Percentiles rank a stretch among this genome's conserved stretches.
Evolutionary conservation across 805 yeast genomes (phyloP).

Genomic region (Nakazawaea anatomiae): DNA sequence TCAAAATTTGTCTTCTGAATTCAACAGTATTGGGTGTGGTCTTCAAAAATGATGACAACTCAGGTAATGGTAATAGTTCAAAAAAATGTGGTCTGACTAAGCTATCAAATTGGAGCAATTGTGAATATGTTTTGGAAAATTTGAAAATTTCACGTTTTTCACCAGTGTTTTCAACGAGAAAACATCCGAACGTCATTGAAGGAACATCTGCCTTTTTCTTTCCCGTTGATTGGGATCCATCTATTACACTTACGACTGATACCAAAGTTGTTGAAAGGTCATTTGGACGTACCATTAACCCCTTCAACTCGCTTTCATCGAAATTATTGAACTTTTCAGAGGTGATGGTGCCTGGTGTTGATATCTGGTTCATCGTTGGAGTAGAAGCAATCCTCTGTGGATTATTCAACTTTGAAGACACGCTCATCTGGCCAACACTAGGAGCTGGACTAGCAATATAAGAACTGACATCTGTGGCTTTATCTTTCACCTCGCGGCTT

Average conservation of each 20-base stretch:
- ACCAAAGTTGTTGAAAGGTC: constrained; percentile 8
- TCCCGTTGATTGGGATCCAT: not conserved
- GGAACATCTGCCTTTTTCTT: constrained; percentile 46
- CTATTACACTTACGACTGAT: constrained; percentile 8
- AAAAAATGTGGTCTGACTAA: constrained; percentile 50
- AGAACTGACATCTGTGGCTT: not conserved
- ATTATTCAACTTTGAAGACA: not conserved
- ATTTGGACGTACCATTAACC: constrained; percentile 9
- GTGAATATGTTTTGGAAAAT: constrained; percentile 56
- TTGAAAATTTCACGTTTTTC: constrained; percentile 68
- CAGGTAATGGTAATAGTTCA: constrained; percentile 62
- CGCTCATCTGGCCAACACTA: not conserved
- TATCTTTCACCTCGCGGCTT: not conserved
- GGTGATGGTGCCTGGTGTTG: constrained; percentile 1
- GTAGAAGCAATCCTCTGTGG: not conserved
- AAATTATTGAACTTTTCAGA: constrained; percentile 1
- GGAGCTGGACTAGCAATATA: not conserved
- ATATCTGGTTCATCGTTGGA: not conserved
- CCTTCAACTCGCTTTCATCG: constrained; percentile 5
- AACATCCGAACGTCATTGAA: constrained; percentile 51
- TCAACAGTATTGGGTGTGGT: constrained; percentile 65
- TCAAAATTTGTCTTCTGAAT: constrained; percentile 45
- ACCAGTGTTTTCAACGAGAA: constrained; percentile 26
- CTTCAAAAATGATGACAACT: constrained; percentile 47
- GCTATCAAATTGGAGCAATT: constrained; percentile 55